Conservation (phyloP, 768 basidiomycete species). For the Strobilomyces echinocephalus region DNA sequence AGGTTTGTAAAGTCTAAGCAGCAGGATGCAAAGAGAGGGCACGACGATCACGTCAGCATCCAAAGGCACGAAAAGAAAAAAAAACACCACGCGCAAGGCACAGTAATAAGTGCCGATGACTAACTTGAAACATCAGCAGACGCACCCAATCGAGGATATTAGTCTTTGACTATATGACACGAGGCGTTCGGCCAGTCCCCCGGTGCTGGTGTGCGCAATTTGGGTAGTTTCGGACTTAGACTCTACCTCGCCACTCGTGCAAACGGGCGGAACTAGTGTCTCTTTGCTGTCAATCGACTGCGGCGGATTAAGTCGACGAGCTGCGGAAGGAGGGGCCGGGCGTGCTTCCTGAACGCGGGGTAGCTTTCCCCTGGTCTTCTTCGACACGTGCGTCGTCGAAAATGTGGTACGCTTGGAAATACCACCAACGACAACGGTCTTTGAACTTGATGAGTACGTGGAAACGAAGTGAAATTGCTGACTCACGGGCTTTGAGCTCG, state of each 20-base stretch:
- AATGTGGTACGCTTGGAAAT: conserved; percentile 16
- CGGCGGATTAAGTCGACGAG: conserved; percentile 8
- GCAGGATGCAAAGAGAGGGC: conserved; percentile 19
- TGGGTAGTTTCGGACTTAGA: conserved; percentile 19
- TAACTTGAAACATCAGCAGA: conserved; percentile 25
- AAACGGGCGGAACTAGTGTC: conserved; percentile 16
- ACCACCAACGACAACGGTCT: conserved; percentile 18
- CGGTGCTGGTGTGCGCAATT: conserved; percentile 16
- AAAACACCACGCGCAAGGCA: conserved; percentile 20
- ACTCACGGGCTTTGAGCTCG: conserved; percentile 21
- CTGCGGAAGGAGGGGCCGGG: conserved; percentile 7
- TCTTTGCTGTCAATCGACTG: conserved; percentile 14
- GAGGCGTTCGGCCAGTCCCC: conserved; percentile 44
- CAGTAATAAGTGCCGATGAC: conserved; percentile 24
- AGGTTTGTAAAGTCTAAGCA: conserved; percentile 29
- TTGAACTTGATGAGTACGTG: conserved; percentile 17
- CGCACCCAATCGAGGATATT: conserved; percentile 43
- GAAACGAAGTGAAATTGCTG: conserved; percentile 2
- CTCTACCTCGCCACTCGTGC: conserved; percentile 27
- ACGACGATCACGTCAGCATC: conserved; percentile 24
- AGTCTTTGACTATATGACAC: conserved; percentile 47
- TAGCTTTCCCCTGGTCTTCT: conserved; percentile 18
- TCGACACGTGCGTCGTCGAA: conserved; percentile 15
- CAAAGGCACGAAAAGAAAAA: conserved; percentile 16
- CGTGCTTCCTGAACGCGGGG: conserved; percentile 11